Percentiles rank a stretch among this genome's conserved stretches.
Evolutionary conservation across 805 yeast species (phyloP).

Genomic region (Ogataea methylovora): DNA sequence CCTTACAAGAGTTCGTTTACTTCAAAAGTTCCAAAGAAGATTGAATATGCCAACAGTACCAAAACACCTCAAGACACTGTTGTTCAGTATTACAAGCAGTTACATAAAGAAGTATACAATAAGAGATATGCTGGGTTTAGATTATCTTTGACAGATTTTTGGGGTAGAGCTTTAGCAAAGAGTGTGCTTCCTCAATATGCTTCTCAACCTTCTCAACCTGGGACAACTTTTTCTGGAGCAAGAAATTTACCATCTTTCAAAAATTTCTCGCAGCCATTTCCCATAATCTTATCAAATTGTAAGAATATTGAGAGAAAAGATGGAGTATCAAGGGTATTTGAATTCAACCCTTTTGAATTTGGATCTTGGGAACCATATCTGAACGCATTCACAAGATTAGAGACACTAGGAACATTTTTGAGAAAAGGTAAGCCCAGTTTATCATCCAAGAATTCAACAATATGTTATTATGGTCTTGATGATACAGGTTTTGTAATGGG

Average conservation of each 20-base stretch:
- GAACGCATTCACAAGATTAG: slow-evolving; percentile 39
- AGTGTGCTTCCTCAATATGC: slow-evolving; percentile 36
- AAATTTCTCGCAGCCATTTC: slow-evolving; percentile 39
- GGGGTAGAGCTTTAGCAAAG: slow-evolving; percentile 57
- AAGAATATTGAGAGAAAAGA: slow-evolving; percentile 18
- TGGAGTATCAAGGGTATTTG: slow-evolving; percentile 40
- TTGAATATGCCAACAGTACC: no score
- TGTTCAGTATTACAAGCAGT: slow-evolving; percentile 39
- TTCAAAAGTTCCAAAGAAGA: no score
- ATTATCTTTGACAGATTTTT: slow-evolving; percentile 56
- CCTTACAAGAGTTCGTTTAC: no score
- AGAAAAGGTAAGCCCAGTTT: slow-evolving; percentile 32
- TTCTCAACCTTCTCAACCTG: slow-evolving; percentile 31
- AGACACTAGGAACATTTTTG: slow-evolving; percentile 45
- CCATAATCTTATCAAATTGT: slow-evolving; percentile 34
- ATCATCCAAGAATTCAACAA: slow-evolving; percentile 16
- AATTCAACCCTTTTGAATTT: slow-evolving; percentile 58
- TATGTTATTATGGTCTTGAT: slow-evolving; percentile 47
- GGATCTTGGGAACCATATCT: slow-evolving; percentile 56
- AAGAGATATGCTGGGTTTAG: slow-evolving; percentile 48
- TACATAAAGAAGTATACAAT: slow-evolving; percentile 46
- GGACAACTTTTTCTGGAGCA: no score
- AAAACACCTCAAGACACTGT: slow-evolving; percentile 12
- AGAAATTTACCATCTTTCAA: slow-evolving; percentile 29
- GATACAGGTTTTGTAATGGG: slow-evolving; percentile 54